Evolutionary conservation across 2,329 filamentous ascomycete species (phyloP), one percentile per base, ranked within the genome.

Genomic region (Periconia digitata): DNA sequence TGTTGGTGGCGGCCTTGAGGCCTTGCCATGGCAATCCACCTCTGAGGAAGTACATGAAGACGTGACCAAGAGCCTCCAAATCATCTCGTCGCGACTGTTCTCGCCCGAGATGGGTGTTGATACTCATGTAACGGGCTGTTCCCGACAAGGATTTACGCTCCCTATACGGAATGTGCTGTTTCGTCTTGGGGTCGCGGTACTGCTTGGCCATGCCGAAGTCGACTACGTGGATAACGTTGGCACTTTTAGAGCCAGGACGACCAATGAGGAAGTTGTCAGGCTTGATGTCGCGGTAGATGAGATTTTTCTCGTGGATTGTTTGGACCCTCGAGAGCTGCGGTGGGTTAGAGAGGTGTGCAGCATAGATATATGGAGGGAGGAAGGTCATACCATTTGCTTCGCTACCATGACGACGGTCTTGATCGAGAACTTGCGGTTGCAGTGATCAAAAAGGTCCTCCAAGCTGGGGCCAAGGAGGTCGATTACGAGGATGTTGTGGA

Each of bases 191-290:
- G 64, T 99, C 94, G 62, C 94, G 87, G 74, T 97, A 99, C 73
- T 97, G 94, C 79, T 99, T 99, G 55, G 94, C 94, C 94, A 99
- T 97, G 65, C 94, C 94, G 66, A 99, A 99, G 74, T 99, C 94
- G 64, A 99, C 92, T 32, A 97, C 94, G 69, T 99, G 92, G 59
- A 99, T 96, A 47, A 97, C 91, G 72, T 96, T 97, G 66, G 92
- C 89, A n/a, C 89, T 83, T 77, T 97, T 97, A 52, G 91, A 92
- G 63, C 86, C 87, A 0, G 91, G 91, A 41, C 92, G 86, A 46
- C 94, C 94, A 64, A 97, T 96, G 55, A 99, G 83, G 77, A 99
- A 97, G 79, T 99, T 99, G 79, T 99, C 94, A 47, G 94, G 94
- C 75, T 99, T 99, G 80, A 99, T 97, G 70, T 99, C 94, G 61